Conservation (phyloP, 2,329 filamentous ascomycete species). For the Monosporascus sp. region DNA sequence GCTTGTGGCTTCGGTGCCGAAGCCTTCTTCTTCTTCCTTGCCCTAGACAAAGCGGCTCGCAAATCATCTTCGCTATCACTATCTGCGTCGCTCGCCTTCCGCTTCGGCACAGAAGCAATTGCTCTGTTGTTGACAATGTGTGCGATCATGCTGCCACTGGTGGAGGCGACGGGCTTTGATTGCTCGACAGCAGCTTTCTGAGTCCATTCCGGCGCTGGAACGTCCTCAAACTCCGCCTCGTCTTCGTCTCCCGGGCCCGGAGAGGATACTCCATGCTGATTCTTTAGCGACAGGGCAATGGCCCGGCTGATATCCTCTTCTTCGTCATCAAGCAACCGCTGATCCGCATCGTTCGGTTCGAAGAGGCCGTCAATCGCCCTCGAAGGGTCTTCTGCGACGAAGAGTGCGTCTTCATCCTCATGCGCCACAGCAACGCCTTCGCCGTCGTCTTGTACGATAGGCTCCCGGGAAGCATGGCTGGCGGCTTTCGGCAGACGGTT, state of each 20-base stretch:
- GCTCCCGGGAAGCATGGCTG: conserved; percentile 19
- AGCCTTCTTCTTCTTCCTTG: conserved; percentile 54
- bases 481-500: conserved; percentile 71
- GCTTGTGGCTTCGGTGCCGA: conserved; percentile 26
- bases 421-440: conserved; percentile 21
- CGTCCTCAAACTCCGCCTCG: conserved; percentile 45
- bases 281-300: conserved; percentile 78
- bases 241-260: conserved; percentile 30
- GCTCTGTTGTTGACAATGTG: conserved; percentile 70
- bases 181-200: conserved; percentile 49
- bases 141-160: conserved; percentile 59
- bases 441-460: conserved; percentile 1
- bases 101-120: conserved; percentile 52
- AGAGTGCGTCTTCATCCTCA: conserved; percentile 51
- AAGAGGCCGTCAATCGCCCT: conserved; percentile 16
- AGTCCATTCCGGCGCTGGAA: conserved; percentile 48
- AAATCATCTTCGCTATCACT: conserved; percentile 80
- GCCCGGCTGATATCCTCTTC: conserved; percentile 68
- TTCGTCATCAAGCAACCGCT: conserved; percentile 35
- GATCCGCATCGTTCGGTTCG: conserved; percentile 13
- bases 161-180: conserved; percentile 45
- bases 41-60: conserved; percentile 67
- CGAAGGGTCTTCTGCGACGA: conserved; percentile 35
- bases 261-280: conserved; percentile 40
- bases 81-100: conserved; percentile 43